A percentile compares a stretch with the other conserved stretches of the same genome.
These are phyloP conservation scores for Fusarium nematophilum DNA, from an alignment of 2,329 filamentous ascomycete species.

Conservation along the genomic window DNA sequence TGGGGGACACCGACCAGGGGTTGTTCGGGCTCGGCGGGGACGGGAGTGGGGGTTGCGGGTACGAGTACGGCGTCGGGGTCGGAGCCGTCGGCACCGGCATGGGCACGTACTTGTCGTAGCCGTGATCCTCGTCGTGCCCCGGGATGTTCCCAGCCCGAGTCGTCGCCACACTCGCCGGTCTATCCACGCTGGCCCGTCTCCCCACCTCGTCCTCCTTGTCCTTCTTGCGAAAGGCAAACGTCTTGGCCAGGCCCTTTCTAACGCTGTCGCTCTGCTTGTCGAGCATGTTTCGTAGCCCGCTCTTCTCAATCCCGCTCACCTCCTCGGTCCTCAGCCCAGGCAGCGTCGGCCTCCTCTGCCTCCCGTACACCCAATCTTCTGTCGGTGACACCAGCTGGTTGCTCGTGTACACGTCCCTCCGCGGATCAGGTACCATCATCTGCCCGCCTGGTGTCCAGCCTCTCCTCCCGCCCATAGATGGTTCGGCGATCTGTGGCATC, in stretches of 20 bases:
- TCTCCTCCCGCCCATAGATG: constrained; percentile 1
- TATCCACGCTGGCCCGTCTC: constrained; percentile 28
- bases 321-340: constrained; percentile 56
- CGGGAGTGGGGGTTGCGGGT: constrained; percentile 30
- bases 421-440: constrained; percentile 32
- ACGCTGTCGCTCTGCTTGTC: constrained; percentile 68
- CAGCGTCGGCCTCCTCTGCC: constrained; percentile 56
- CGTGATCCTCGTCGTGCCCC: constrained; percentile 17
- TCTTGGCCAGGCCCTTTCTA: constrained; percentile 64
- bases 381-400: constrained; percentile 38
- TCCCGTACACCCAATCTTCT: constrained; percentile 58
- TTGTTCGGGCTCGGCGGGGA: constrained; percentile 36
- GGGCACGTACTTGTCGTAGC: constrained; percentile 21
- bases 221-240: constrained; percentile 62
- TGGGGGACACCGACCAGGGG: constrained; percentile 31
- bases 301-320: constrained; percentile 66
- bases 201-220: constrained; percentile 53
- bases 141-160: constrained; percentile 27
- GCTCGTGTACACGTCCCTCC: constrained; percentile 39
- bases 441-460: constrained; percentile 19
- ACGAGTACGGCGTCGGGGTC: constrained; percentile 21
- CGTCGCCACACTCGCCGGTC: constrained; percentile 38
- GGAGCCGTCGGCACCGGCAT: constrained; percentile 23
- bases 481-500: constrained; percentile 4
- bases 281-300: constrained; percentile 61